Base-by-base conservation (phyloP, 176 grass and related monocot species). In the Saccharum officinarum region DNA sequence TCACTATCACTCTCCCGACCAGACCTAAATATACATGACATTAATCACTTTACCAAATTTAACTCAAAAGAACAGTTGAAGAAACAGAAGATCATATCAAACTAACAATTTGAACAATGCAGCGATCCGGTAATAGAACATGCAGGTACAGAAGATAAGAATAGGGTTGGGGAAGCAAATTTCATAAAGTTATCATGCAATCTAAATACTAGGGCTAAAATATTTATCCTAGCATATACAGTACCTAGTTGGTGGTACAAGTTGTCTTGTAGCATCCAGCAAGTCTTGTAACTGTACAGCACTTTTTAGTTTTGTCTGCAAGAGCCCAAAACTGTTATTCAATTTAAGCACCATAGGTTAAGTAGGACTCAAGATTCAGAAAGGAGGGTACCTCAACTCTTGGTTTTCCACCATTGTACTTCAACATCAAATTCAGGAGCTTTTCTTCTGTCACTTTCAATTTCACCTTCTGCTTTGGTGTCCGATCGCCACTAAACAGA, bases 391-490 rank as follows among this genome's bases (percentile, higher is more conserved):
- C 97, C 92, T 99, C 97, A 74, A 84, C 78, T 92, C 94, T 99
- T 90, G 97, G 79, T 71, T 91, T 99, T 87, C 97, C 93, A 31
- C 90, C 92, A 80, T 99, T 99, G 90, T 99, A 99, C 75, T 99
- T 99, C 81, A 99, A 87, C 93, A 99, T 96, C 86, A 99, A 95
- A 91, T 99, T 99, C 28, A 99, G 84, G 47, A 99, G 89, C 39
- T 99, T 99, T 88, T 99, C 97, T 90, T 99, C 97, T 31, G 86
- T 99, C 76, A 95, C 97, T 81, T 96, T 99, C 82, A 99, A 72
- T 82, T 99, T 99, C 86, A 99, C 97, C 68, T 99, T 99, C 86
- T 99, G 97, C 88, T 99, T 99, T 80, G 97, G 97, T 81, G 97
- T 99, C 65, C 97, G 93, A 83, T 99, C 97, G 28, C 97, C 97